A percentile compares a stretch with the other conserved stretches of the same genome.
Evolutionary conservation across 1,139 yeast species (phyloP).

Genomic region (Magnusiomyces paraingens): DNA sequence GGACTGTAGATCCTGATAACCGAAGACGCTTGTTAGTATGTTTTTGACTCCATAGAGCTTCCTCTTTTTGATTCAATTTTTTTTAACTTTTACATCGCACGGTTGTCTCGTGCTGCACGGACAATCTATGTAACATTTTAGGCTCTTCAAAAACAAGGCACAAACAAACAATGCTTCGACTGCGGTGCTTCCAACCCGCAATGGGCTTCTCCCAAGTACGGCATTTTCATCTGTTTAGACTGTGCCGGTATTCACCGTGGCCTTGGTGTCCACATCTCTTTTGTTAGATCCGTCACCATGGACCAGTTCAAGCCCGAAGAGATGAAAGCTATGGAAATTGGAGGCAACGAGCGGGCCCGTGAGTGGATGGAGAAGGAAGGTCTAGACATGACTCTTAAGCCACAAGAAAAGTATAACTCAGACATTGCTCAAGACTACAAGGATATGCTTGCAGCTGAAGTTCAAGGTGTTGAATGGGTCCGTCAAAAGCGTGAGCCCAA

Average conservation of each 20-base stretch:
- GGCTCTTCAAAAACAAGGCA: constrained; percentile 71
- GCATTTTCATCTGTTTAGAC: constrained; percentile 86
- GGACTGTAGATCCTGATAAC: constrained; percentile 89
- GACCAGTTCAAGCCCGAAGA: constrained; percentile 92
- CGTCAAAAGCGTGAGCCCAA: constrained; percentile 56
- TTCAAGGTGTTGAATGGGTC: constrained; percentile 67
- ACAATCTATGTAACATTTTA: neutral
- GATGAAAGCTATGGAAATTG: constrained; percentile 81
- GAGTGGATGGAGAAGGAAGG: constrained; percentile 73
- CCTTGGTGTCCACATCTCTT: constrained; percentile 91
- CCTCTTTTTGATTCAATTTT: neutral
- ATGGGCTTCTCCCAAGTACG: constrained; percentile 97
- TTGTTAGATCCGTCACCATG: constrained; percentile 86
- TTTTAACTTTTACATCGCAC: too few relatives aligned
- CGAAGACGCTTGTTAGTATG: constrained; percentile 61
- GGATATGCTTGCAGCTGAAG: constrained; percentile 64
- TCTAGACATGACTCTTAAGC: constrained; percentile 56
- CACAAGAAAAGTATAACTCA: constrained; percentile 74
- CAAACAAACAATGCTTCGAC: constrained; percentile 78
- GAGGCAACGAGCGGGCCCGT: constrained; percentile 83
- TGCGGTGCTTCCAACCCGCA: constrained; percentile 93
- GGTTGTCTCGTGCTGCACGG: too few relatives aligned
- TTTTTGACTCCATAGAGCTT: neutral
- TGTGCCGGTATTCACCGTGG: constrained; percentile 98
- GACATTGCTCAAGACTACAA: constrained; percentile 93